Percentiles rank a stretch among this genome's conserved stretches.
Evolutionary conservation across 148 eudicot species (phyloP).

Genomic region (Vaccinium vitisidaea): DNA sequence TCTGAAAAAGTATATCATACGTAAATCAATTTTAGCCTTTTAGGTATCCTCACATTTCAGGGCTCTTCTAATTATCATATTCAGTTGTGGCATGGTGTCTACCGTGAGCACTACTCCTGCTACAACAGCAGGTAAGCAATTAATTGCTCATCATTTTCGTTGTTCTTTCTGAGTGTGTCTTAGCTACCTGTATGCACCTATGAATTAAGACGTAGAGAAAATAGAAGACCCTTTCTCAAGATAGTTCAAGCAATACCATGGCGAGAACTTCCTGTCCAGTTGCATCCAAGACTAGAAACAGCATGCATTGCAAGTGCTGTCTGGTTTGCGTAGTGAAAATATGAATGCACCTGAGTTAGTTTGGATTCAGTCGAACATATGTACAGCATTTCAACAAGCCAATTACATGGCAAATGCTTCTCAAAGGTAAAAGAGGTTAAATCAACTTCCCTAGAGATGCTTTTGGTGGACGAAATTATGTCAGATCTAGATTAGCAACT

Average conservation of each 20-base stretch:
- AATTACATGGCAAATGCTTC: not conserved
- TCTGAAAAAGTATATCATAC: not conserved
- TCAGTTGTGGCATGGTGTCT: not conserved
- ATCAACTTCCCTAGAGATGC: not conserved
- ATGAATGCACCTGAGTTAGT: not conserved
- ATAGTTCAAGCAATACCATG: not conserved
- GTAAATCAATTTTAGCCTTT: not conserved
- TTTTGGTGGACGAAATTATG: not conserved
- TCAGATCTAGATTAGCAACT: not conserved
- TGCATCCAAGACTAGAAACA: not conserved
- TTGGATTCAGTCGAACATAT: not conserved
- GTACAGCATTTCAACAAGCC: not conserved
- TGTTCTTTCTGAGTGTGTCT: not conserved
- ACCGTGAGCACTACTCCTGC: not conserved
- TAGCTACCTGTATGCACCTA: not conserved
- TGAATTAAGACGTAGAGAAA: not conserved
- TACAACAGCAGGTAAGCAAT: not conserved
- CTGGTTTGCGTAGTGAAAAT: not conserved
- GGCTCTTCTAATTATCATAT: not conserved
- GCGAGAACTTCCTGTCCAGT: not conserved
- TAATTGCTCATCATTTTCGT: not conserved
- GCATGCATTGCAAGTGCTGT: not conserved
- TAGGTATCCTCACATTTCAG: not conserved
- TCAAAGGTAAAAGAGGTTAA: not conserved
- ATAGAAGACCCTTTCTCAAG: not conserved